A percentile compares a stretch with the other conserved stretches of the same genome.
Evolutionary conservation across 2,329 filamentous ascomycete genomes (phyloP).

Genomic region (Diaporthe batatas): DNA sequence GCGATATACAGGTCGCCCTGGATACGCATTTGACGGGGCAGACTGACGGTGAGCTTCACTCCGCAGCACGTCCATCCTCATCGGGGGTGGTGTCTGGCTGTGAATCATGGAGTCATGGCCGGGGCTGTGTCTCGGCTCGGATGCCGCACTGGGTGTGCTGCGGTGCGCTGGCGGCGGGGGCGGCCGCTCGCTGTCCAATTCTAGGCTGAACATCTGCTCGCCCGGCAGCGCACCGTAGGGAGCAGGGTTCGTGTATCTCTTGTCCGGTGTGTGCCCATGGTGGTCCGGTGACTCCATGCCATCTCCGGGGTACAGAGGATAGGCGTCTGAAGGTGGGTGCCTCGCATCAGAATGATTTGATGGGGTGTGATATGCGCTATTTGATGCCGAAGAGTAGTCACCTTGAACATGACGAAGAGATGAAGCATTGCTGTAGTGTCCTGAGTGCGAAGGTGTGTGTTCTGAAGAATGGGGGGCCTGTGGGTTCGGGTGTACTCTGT

Average conservation of each 20-base stretch:
- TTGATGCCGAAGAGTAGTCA: conserved; percentile 54
- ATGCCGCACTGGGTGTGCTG: conserved; percentile 50
- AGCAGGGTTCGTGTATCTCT: conserved; percentile 41
- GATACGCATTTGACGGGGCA: conserved; percentile 59
- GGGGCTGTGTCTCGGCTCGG: conserved; percentile 37
- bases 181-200: conserved; percentile 60
- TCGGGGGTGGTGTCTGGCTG: conserved; percentile 56
- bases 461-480: conserved; percentile 58
- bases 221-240: conserved; percentile 51
- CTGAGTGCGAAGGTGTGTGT: conserved; percentile 66
- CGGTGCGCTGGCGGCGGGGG: conserved; percentile 71
- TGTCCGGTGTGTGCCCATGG: conserved; percentile 54
- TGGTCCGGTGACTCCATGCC: conserved; percentile 54
- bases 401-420: conserved; percentile 51
- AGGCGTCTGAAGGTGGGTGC: conserved; percentile 47
- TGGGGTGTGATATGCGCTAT: conserved; percentile 44
- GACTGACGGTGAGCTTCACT: conserved; percentile 70
- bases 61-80: conserved; percentile 71
- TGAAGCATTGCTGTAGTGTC: conserved; percentile 63
- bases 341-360: conserved; percentile 41
- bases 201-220: conserved; percentile 48
- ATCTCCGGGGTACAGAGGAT: conserved; percentile 54
- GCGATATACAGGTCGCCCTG: conserved; percentile 66
- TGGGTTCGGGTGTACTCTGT: conserved; percentile 57
- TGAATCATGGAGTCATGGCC: conserved; percentile 24